Evolutionary conservation across 2,329 filamentous ascomycete species (phyloP).

Genomic region (Scytalidium lignicola): DNA sequence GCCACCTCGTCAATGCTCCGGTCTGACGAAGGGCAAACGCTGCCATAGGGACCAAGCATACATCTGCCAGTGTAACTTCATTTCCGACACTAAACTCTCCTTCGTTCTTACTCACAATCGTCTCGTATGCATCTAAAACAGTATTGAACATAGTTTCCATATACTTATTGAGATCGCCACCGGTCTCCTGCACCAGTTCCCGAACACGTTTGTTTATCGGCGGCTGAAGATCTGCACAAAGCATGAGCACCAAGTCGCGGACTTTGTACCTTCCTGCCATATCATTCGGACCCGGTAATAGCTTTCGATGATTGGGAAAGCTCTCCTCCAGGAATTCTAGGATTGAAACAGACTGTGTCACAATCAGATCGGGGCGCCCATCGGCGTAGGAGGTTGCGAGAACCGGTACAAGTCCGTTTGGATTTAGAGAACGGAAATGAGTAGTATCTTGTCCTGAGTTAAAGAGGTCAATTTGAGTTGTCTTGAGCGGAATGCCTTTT

Average conservation of each 20-base stretch:
- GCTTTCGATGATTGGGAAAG: slow-evolving; percentile 32
- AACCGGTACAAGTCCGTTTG: neutral
- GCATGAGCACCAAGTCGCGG: slow-evolving; percentile 47
- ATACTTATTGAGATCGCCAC: slow-evolving; percentile 42
- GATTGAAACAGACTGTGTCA: slow-evolving; percentile 52
- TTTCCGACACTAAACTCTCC: slow-evolving; percentile 52
- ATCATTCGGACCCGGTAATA: slow-evolving; percentile 41
- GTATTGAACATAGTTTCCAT: slow-evolving; percentile 43
- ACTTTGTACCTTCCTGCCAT: slow-evolving; percentile 41
- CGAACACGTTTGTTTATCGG: slow-evolving; percentile 52
- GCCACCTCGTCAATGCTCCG: neutral
- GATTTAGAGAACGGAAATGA: neutral
- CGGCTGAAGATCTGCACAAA: slow-evolving; percentile 53
- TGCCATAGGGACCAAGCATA: slow-evolving; percentile 43
- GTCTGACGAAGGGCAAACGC: neutral
- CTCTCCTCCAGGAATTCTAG: slow-evolving; percentile 57
- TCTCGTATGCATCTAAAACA: slow-evolving; percentile 52
- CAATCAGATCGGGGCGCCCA: neutral
- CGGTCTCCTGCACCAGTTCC: slow-evolving; percentile 40
- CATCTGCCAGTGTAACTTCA: slow-evolving; percentile 50
- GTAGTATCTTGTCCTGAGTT: neutral
- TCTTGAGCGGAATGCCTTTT: slow-evolving; percentile 6
- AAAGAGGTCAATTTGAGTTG: neutral
- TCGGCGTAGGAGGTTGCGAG: neutral
- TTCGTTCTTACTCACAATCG: slow-evolving; percentile 30